Evolutionary conservation across 2,329 filamentous ascomycete genomes (phyloP), one percentile per base, ranked within the genome.

Genomic region (Cladosporium sp.): DNA sequence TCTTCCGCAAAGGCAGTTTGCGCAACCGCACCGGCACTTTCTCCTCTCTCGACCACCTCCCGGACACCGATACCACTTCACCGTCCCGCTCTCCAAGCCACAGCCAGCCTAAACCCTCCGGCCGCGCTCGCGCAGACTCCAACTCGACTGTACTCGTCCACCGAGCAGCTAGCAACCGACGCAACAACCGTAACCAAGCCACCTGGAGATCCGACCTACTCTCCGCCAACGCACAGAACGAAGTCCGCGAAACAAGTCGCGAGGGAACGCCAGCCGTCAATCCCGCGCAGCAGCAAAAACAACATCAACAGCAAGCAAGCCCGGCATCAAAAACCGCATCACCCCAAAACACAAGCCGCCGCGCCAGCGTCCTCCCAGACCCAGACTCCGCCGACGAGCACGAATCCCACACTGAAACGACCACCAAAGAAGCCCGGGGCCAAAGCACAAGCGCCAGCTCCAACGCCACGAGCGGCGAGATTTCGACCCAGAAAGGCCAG

Each of bases 101-200:
- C 19, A 16, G 30, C 30, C 32, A 35, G 13, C 12, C 32, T 7
- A 52, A 49, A 22, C 45, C 50, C 19, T 32, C 38, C 38, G 58
- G 57, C 11, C 54, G 63, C 13, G 38, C 55, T 1, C 52, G 63
- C 4, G 62, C 59, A n/a, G 63, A 66, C 36, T 64, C 61, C 2
- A 57, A 57, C 6, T 56, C 56, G 11, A 66, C 63, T 2, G 63
- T 65, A 4, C 54, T 66, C 20, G 62, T 66, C 9, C 62, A 66
- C 49, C 60, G 62, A n/a, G 63, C 62, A 8, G 59, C 62, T 7
- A 62, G 60, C 53, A 64, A 65, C 40, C 54, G 61, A 2, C 53
- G 59, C 15, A 59, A 57, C 50, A 59, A 63, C 40, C 60, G 59
- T 27, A 50, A 56, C 9, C 53, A 55, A 20, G 53, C 57, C 25